phyloP scores from a whole-genome alignment of 2,329 filamentous ascomycete species.

The Pezicula neosporulosa region DNA sequence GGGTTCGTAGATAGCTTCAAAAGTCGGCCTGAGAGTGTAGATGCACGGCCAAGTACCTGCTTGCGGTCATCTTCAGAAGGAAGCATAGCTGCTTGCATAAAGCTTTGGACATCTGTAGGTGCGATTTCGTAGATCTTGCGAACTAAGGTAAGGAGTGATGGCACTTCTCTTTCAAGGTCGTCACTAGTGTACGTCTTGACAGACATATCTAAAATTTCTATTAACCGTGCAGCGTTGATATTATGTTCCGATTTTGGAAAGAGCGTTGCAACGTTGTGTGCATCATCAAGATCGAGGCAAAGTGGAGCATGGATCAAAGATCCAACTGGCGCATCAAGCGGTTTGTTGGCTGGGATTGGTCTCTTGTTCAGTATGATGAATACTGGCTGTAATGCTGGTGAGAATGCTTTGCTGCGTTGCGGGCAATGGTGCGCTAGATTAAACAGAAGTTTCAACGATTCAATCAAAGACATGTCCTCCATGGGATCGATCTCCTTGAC shows the following conservation, averaged over 20 bases:
- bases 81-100: slow-evolving; percentile 66
- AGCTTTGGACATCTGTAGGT: slow-evolving; percentile 55
- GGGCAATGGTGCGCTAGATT: slow-evolving; percentile 78
- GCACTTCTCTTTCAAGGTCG: slow-evolving; percentile 69
- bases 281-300: slow-evolving; percentile 66
- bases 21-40: slow-evolving; percentile 71
- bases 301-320: slow-evolving; percentile 77
- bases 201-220: slow-evolving; percentile 66
- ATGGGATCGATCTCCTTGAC: slow-evolving; percentile 47
- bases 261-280: slow-evolving; percentile 43
- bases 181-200: slow-evolving; percentile 59
- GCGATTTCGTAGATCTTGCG: slow-evolving; percentile 69
- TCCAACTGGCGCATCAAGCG: slow-evolving; percentile 69
- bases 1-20: slow-evolving; percentile 76
- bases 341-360: slow-evolving; percentile 55
- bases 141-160: slow-evolving; percentile 72
- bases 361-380: slow-evolving; percentile 64
- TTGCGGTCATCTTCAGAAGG: slow-evolving; percentile 75
- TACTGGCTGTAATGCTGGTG: slow-evolving; percentile 64
- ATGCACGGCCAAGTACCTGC: slow-evolving; percentile 71
- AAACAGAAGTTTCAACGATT: slow-evolving; percentile 85
- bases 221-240: slow-evolving; percentile 59
- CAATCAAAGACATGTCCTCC: slow-evolving; percentile 75
- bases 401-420: slow-evolving; percentile 58
- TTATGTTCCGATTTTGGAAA: slow-evolving; percentile 64